Base-by-base conservation (phyloP, 768 basidiomycete species). In the Crucibulum laeve region DNA sequence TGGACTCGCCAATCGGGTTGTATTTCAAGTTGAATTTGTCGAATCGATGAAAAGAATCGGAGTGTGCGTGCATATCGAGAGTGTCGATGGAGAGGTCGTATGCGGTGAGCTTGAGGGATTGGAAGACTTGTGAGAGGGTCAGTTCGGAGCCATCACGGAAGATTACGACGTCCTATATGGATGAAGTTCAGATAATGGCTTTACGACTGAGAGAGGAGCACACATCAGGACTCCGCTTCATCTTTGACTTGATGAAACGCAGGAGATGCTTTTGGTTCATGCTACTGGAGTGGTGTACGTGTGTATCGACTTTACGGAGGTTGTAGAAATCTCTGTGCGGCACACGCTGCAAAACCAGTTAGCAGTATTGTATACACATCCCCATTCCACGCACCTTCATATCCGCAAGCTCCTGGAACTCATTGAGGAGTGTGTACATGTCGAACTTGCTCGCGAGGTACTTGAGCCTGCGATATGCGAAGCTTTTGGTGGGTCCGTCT, bases 211-310 rank as follows among this genome's bases (percentile, higher is more conserved):
- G 35, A 18, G 2, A 36, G 18, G 15, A 25, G 13, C 77, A 33
- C 44, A 90, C 91, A 38, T 93, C 57, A 1, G 92, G 85, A 52
- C 74, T 82, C 18, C 80, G 82, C 67, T 92, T 93, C 91, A 96
- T 94, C 61, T 95, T 95, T n/a, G 85, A 82, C 63, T 99, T 99
- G 71, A 99, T 97, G 68, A 99, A 98, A 6, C 96, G 91, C 10
- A 99, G 70, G 15, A 99, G 68, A 67, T 99, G 96, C 63, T 99
- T 99, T 64, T 99, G 96, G 61, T 99, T 99, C 94, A 98, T 97
- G 65, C 91, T 90, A 48, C 94, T 96, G 3, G 95, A 95, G 60
- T 98, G 91, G 56, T 99, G 96, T 22, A 99, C 91, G 63, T 99
- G 96, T 5, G 96, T 99, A 59, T 99, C 96, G 47, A 99, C 96